Conservation (phyloP, 176 grass and related monocot species). For the Echinochloa phyllopogon region DNA sequence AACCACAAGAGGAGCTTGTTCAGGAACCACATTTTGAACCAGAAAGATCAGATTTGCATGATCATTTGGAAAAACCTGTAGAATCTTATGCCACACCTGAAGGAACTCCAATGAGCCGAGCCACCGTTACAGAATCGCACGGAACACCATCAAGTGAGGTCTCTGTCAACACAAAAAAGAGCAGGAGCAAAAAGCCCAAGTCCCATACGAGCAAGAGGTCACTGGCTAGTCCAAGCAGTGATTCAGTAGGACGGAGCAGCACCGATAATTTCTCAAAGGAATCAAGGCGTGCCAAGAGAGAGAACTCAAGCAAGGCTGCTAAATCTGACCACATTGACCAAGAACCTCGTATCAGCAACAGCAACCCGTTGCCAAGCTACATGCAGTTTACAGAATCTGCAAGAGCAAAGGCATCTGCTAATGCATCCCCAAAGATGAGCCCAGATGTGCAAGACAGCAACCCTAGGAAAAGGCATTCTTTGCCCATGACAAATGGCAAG, state of each 20-base stretch:
- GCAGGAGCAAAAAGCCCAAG: slow-evolving; percentile 59
- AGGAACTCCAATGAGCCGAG: slow-evolving; percentile 70
- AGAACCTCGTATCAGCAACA: slow-evolving; percentile 84
- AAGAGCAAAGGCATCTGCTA: slow-evolving; percentile 74
- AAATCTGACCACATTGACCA: slow-evolving; percentile 58
- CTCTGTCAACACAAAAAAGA: slow-evolving; percentile 81
- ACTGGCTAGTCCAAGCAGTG: slow-evolving; percentile 60
- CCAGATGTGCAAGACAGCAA: slow-evolving; percentile 80
- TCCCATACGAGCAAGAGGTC: slow-evolving; percentile 63
- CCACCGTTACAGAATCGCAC: slow-evolving; percentile 56
- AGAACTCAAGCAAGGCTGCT: slow-evolving; percentile 47
- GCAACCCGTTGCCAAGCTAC: slow-evolving; percentile 81
- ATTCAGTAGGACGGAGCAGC: slow-evolving; percentile 67
- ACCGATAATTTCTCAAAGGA: slow-evolving; percentile 69
- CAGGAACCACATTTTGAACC: slow-evolving; percentile 45
- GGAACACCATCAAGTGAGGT: slow-evolving; percentile 88
- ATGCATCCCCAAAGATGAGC: slow-evolving; percentile 76
- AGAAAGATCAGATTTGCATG: slow-evolving; percentile 37
- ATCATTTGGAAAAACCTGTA: slow-evolving; percentile 45
- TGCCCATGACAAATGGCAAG: slow-evolving; percentile 68
- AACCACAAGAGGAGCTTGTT: slow-evolving; percentile 33
- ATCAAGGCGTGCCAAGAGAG: slow-evolving; percentile 58
- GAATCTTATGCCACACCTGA: slow-evolving; percentile 57
- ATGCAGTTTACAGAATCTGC: slow-evolving; percentile 98
- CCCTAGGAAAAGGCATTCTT: slow-evolving; percentile 80